phyloP scores from a whole-genome alignment of 257 asterid genomes.

The Nicotiana tabacum region DNA sequence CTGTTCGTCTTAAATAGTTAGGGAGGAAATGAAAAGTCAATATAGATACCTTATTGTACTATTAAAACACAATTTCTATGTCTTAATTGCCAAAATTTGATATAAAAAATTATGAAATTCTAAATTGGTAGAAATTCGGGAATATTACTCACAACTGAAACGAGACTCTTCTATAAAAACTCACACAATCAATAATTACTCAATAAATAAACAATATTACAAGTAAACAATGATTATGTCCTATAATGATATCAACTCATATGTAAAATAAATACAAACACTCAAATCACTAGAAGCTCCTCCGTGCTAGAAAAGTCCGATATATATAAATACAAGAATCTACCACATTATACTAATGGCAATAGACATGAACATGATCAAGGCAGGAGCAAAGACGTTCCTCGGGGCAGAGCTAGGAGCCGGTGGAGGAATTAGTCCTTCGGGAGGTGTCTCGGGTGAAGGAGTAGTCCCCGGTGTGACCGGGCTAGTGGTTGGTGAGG shows the following conservation, averaged over 20 bases:
- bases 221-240: neutral
- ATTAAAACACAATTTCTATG: too few species aligned
- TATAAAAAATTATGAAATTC: neutral
- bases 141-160: neutral
- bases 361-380: slow-evolving; percentile 18
- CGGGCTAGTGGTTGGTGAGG: neutral
- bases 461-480: neutral
- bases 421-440: slow-evolving; percentile 18
- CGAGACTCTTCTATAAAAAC: neutral
- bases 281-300: slow-evolving; percentile 14
- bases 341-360: slow-evolving; percentile 29
- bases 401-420: slow-evolving; percentile 32
- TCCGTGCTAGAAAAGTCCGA: neutral
- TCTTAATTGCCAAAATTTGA: too few species aligned
- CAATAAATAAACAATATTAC: neutral
- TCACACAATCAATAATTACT: neutral
- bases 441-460: neutral
- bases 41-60: too few species aligned
- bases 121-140: neutral
- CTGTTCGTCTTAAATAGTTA: too few species aligned
- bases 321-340: slow-evolving; percentile 4
- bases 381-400: neutral
- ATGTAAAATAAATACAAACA: slow-evolving; percentile 6
- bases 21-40: too few species aligned
- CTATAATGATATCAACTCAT: slow-evolving; percentile 8